These are phyloP conservation scores for Penicillium sp. DNA, from an alignment of 2,329 filamentous ascomycete genomes.

Conservation along the genomic window DNA sequence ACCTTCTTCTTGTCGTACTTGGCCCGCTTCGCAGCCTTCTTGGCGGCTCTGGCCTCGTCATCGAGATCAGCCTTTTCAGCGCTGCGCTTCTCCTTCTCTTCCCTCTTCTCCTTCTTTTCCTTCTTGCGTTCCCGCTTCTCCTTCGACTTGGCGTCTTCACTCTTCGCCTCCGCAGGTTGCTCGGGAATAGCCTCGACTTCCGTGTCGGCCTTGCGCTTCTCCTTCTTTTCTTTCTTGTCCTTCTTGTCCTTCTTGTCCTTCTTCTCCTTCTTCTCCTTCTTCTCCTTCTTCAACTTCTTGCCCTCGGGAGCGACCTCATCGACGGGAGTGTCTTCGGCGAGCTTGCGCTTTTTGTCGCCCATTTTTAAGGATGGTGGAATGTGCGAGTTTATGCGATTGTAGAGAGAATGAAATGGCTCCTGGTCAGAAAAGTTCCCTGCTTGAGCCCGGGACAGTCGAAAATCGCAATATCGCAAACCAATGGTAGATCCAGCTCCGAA, in stretches of 20 bases:
- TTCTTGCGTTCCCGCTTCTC: conserved; percentile 18
- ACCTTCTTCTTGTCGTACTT: conserved; percentile 27
- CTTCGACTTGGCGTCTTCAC: conserved; percentile 5
- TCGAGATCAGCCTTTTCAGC: conserved; percentile 13
- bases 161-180: conserved; percentile 10
- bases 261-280: conserved; percentile 27
- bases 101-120: conserved; percentile 16
- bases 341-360: conserved; percentile 44
- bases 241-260: conserved; percentile 33
- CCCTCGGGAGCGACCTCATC: conserved; percentile 31
- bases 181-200: background rate
- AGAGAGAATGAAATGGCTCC: too few species aligned
- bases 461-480: background rate
- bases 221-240: conserved; percentile 26
- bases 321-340: conserved; percentile 29
- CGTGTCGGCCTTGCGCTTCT: conserved; percentile 7
- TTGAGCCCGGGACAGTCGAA: background rate
- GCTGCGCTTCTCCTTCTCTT: conserved; percentile 20
- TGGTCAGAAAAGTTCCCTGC: too few species aligned
- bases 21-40: conserved; percentile 24
- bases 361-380: conserved; percentile 18
- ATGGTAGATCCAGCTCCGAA: conserved; percentile 19
- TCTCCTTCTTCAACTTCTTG: conserved; percentile 38
- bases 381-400: background rate
- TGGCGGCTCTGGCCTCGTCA: background rate